Percentiles rank a stretch among this genome's conserved stretches.
These are phyloP conservation scores for Dioscorea dumetorum DNA, from an alignment of 106 monocot species.

Conservation along the genomic window DNA sequence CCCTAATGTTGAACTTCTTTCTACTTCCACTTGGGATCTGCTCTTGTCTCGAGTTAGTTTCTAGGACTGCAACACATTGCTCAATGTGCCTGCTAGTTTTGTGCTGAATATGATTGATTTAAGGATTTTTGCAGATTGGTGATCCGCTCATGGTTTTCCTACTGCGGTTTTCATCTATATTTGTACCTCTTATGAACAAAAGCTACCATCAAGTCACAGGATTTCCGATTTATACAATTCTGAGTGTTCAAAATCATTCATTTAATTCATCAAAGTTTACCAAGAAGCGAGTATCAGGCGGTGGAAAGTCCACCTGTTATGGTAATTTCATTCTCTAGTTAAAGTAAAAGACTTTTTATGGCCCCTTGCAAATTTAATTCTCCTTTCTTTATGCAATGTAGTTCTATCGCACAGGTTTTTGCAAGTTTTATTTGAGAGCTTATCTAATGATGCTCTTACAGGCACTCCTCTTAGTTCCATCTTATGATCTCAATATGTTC, in stretches of 20 bases:
- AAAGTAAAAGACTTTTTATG: too few species aligned
- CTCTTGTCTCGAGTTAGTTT: slow-evolving; percentile 21
- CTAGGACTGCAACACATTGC: neutral
- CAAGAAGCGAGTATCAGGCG: too few species aligned
- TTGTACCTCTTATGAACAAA: slow-evolving; percentile 13
- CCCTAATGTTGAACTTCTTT: slow-evolving; percentile 16
- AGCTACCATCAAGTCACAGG: slow-evolving; percentile 20
- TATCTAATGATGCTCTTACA: too few species aligned
- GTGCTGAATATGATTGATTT: neutral
- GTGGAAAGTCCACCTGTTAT: too few species aligned
- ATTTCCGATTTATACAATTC: neutral
- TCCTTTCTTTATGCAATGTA: too few species aligned
- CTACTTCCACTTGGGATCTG: slow-evolving; percentile 19
- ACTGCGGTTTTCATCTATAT: slow-evolving; percentile 16
- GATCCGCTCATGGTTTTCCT: slow-evolving; percentile 16
- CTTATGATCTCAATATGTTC: too few species aligned
- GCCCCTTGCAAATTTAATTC: too few species aligned
- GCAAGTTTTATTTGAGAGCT: too few species aligned
- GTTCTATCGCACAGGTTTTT: too few species aligned
- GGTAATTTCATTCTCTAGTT: too few species aligned
- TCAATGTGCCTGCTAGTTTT: neutral
- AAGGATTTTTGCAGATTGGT: slow-evolving; percentile 16
- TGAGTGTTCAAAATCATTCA: neutral
- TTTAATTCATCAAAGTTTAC: too few species aligned
- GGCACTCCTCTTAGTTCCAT: too few species aligned